Conservation (phyloP, 139 green algal genomes). For the Medakamo hakoo region DNA sequence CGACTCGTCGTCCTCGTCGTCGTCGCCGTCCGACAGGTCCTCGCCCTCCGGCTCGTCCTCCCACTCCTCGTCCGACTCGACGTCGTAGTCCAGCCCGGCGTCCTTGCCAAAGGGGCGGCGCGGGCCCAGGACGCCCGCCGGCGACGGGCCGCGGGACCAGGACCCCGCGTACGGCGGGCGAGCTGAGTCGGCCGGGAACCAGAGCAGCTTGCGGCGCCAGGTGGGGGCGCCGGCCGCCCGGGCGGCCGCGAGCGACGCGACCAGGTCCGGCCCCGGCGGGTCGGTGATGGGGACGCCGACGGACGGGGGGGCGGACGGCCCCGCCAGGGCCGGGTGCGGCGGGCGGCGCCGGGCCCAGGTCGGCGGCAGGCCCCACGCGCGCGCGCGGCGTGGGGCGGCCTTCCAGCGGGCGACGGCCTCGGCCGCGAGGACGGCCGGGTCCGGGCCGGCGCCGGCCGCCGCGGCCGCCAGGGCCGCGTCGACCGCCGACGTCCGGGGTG, state of each 20-base stretch:
- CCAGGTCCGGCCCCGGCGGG: too few species aligned
- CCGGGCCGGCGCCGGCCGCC: too few species aligned
- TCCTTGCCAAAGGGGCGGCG: constrained; percentile 31
- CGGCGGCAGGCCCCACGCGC: constrained; percentile 42
- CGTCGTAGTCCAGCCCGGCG: constrained; percentile 50
- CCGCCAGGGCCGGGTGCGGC: too few species aligned
- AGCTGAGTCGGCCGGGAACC: constrained; percentile 12
- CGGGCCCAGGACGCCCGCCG: constrained; percentile 14
- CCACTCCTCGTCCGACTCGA: constrained; percentile 60
- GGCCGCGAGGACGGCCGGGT: background rate
- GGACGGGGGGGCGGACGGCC: too few species aligned
- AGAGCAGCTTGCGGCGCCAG: constrained; percentile 45
- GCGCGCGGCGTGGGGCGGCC: too few species aligned
- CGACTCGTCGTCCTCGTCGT: background rate
- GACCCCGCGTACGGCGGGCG: constrained; percentile 46
- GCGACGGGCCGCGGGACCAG: constrained; percentile 1
- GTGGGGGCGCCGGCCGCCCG: constrained; percentile 12
- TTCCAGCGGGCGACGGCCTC: too few species aligned
- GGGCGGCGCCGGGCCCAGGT: constrained; percentile 28
- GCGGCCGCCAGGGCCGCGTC: too few species aligned
- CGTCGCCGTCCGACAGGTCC: constrained; percentile 11
- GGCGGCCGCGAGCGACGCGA: too few species aligned
- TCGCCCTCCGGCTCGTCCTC: constrained; percentile 60
- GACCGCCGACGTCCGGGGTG: background rate
- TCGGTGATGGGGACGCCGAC: too few species aligned